These are phyloP conservation scores for Diospyros kaki DNA, from an alignment of 148 eudicot species.

Conservation along the genomic window DNA sequence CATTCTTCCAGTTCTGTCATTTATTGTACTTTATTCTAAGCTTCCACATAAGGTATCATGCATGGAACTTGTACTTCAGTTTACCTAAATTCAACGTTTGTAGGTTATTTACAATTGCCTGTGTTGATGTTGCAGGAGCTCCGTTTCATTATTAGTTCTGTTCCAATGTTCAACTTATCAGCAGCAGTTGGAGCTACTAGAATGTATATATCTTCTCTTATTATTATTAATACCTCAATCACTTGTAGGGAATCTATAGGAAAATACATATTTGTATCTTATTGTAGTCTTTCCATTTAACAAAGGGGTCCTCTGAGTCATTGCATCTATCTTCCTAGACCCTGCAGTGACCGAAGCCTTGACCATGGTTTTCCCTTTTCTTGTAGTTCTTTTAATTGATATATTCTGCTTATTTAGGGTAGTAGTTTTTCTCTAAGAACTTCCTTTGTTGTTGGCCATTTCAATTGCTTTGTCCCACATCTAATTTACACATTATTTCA, in stretches of 20 bases:
- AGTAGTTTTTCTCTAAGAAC: neutral
- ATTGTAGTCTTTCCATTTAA: neutral
- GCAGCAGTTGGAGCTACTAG: slow-evolving; percentile 92
- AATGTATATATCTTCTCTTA: slow-evolving; percentile 51
- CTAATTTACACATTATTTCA: too few species aligned
- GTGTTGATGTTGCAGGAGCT: slow-evolving; percentile 62
- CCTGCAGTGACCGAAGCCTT: too few species aligned
- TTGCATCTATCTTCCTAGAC: too few species aligned
- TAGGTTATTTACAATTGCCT: neutral
- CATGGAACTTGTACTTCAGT: slow-evolving; percentile 1
- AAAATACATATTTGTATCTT: neutral
- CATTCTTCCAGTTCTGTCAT: slow-evolving; percentile 67
- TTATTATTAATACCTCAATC: neutral
- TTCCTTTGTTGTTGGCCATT: too few species aligned
- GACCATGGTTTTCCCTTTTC: neutral
- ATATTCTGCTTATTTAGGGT: neutral
- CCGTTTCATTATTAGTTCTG: slow-evolving; percentile 79
- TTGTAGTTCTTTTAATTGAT: neutral
- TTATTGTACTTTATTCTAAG: slow-evolving; percentile 77
- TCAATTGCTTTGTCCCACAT: too few species aligned
- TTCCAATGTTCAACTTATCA: slow-evolving; percentile 79
- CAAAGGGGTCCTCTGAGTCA: too few species aligned
- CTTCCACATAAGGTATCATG: slow-evolving; percentile 89
- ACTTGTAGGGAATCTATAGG: neutral
- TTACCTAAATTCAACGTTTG: neutral